Evolutionary conservation across 257 asterid genomes (phyloP).

Genomic region (Fraxinus excelsior): DNA sequence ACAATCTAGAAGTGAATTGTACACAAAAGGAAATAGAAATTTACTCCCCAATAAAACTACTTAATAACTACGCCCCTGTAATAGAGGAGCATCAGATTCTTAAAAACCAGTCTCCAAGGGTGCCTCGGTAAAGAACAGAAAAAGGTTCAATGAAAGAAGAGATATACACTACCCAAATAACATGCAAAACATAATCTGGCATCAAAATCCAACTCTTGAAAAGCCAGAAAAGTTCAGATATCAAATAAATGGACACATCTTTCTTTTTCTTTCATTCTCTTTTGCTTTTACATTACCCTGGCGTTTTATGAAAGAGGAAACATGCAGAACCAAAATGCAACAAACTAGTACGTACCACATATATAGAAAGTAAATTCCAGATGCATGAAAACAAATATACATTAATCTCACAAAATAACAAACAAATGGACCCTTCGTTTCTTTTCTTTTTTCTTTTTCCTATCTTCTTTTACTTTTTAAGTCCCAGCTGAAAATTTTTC

Average conservation of each 20-base stretch:
- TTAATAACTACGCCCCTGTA: background rate
- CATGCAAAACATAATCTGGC: background rate
- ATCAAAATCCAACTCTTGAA: background rate
- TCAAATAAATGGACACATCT: background rate
- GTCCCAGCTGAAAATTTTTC: too few relatives aligned
- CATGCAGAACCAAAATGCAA: background rate
- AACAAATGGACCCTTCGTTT: too few relatives aligned
- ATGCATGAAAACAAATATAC: background rate
- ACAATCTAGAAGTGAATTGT: background rate
- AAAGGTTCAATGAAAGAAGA: background rate
- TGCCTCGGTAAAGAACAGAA: background rate
- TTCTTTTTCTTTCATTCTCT: background rate
- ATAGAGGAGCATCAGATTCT: background rate
- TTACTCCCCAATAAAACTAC: background rate
- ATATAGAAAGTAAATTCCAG: background rate
- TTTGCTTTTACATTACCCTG: background rate
- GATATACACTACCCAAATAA: background rate
- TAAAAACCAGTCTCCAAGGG: background rate
- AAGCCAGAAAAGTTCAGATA: background rate
- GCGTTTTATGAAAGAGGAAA: background rate
- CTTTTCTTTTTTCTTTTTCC: too few relatives aligned
- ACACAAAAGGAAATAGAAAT: background rate
- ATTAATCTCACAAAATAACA: background rate
- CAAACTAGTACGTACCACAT: background rate
- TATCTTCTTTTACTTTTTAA: too few relatives aligned